Percentiles rank a stretch among this genome's conserved stretches.
Conservation (phyloP, 2,329 filamentous ascomycete species). For the Fusarium illudens region DNA sequence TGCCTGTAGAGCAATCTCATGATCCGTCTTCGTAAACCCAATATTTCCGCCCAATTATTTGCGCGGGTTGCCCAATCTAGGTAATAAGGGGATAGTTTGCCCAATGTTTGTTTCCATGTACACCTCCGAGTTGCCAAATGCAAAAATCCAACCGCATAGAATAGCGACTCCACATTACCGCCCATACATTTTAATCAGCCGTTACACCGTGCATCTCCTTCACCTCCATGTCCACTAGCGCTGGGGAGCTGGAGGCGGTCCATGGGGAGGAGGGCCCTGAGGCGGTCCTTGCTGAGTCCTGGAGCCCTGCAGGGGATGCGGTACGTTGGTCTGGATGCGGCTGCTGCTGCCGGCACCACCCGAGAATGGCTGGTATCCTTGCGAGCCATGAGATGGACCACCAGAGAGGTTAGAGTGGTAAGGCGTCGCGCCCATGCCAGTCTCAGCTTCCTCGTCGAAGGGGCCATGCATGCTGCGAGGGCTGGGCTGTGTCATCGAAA, state of each 20-base stretch:
- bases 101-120: constrained; percentile 21
- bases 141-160: constrained; percentile 16
- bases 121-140: constrained; percentile 25
- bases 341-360: constrained; percentile 10
- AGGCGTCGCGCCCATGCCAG: constrained; percentile 44
- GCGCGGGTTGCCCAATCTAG: constrained; percentile 30
- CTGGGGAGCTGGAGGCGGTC: constrained; percentile 39
- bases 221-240: constrained; percentile 36
- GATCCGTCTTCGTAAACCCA: constrained; percentile 26
- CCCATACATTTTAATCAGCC: constrained; percentile 21
- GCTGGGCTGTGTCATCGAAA: constrained; percentile 41
- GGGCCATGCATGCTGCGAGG: constrained; percentile 45
- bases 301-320: constrained; percentile 31
- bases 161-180: constrained; percentile 12
- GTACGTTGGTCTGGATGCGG: constrained; percentile 30
- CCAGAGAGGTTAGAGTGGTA: constrained; percentile 45
- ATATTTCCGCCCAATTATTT: constrained; percentile 28
- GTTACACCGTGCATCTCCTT: constrained; percentile 22
- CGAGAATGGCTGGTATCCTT: constrained; percentile 36
- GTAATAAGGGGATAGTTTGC: constrained; percentile 17
- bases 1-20: constrained; percentile 22
- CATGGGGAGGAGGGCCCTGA: constrained; percentile 39
- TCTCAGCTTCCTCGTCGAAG: constrained; percentile 57
- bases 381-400: constrained; percentile 29
- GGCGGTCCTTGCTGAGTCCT: constrained; percentile 27